A percentile compares a stretch with the other conserved stretches of the same genome.
Evolutionary conservation across 345 rosid species (phyloP).

Genomic region (Sonneratia alba): DNA sequence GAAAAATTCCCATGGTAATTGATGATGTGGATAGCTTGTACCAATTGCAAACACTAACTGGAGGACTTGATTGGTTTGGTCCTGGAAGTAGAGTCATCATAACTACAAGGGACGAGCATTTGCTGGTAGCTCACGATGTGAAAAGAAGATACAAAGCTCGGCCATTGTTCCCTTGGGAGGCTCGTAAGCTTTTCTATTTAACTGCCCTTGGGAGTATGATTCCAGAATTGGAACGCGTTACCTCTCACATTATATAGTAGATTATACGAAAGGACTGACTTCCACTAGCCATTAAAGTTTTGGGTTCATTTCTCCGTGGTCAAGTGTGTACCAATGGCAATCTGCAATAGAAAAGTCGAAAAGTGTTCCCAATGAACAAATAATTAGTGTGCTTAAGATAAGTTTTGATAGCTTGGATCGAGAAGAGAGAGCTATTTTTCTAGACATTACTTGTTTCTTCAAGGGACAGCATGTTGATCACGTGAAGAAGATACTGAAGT

Average conservation of each 20-base stretch:
- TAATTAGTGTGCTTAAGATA: slow-evolving; percentile 2
- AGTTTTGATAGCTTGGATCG: slow-evolving; percentile 11
- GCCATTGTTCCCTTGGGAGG: neutral
- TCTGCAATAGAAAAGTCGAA: slow-evolving; percentile 1
- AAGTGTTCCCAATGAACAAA: neutral
- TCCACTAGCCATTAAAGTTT: slow-evolving; percentile 11
- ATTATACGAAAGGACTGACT: slow-evolving; percentile 11
- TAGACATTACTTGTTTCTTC: slow-evolving; percentile 19
- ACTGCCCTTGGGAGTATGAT: slow-evolving; percentile 1
- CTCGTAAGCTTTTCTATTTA: slow-evolving; percentile 7
- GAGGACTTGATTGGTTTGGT: slow-evolving; percentile 13
- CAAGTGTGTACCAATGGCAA: slow-evolving; percentile 7
- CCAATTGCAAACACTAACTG: slow-evolving; percentile 10
- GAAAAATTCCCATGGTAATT: slow-evolving; percentile 13
- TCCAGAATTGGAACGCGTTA: neutral
- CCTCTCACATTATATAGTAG: neutral
- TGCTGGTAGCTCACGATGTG: neutral
- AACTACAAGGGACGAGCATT: slow-evolving; percentile 15
- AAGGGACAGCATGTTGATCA: slow-evolving; percentile 2
- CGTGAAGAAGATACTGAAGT: neutral
- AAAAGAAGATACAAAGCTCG: neutral
- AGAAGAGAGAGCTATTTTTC: slow-evolving; percentile 12
- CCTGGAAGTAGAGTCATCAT: slow-evolving; percentile 18
- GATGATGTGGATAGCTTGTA: slow-evolving; percentile 14
- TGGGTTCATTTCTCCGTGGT: slow-evolving; percentile 10